phyloP scores from a whole-genome alignment of 345 rosid species.

The Camelina neglecta region DNA sequence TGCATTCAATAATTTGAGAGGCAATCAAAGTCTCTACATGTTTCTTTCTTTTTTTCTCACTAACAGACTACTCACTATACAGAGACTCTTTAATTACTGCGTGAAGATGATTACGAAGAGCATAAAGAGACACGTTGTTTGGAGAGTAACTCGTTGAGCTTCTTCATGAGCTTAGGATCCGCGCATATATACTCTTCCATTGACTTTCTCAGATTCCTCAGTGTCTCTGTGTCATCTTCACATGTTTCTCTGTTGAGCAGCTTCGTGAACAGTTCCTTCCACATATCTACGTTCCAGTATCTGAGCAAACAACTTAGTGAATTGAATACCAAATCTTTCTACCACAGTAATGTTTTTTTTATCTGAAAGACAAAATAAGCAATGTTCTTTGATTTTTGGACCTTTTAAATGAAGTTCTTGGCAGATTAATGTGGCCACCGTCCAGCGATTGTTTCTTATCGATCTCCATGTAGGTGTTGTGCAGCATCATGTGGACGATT shows the following conservation, averaged over 20 bases:
- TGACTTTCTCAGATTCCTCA: slow-evolving; percentile 62
- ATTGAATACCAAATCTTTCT: not conserved
- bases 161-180: slow-evolving; percentile 62
- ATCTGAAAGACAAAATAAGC: not conserved
- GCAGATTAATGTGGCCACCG: slow-evolving; percentile 57
- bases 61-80: slow-evolving; percentile 15
- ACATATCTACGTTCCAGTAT: slow-evolving; percentile 81
- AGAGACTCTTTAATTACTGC: not conserved
- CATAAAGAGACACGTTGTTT: slow-evolving; percentile 80
- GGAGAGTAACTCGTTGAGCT: slow-evolving; percentile 69
- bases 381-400: slow-evolving; percentile 22
- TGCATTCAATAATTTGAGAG: not conserved
- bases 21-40: slow-evolving; percentile 2
- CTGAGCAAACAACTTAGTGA: slow-evolving; percentile 43
- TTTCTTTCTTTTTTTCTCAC: slow-evolving; percentile 20
- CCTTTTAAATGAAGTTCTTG: slow-evolving; percentile 76
- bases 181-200: slow-evolving; percentile 64
- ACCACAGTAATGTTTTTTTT: not conserved
- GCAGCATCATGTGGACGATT: slow-evolving; percentile 84
- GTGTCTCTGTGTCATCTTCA: slow-evolving; percentile 50
- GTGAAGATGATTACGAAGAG: slow-evolving; percentile 46
- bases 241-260: slow-evolving; percentile 60
- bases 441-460: slow-evolving; percentile 58
- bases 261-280: slow-evolving; percentile 72
- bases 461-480: slow-evolving; percentile 72